A percentile compares a stretch with the other conserved stretches of the same genome.
These are phyloP conservation scores for Fusarium sororula DNA, from an alignment of 2,329 filamentous ascomycete genomes.

Conservation along the genomic window DNA sequence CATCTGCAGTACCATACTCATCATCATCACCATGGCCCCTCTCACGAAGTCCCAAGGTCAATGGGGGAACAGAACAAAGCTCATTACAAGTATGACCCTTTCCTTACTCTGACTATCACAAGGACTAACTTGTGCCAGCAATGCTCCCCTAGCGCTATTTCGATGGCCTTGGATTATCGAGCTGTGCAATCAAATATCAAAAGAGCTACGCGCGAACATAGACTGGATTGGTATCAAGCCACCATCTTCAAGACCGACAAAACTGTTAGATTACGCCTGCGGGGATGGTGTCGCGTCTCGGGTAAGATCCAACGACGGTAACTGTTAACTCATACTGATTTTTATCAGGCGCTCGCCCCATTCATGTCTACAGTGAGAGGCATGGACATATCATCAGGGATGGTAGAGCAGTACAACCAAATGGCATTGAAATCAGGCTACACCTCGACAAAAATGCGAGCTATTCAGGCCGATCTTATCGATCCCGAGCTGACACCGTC, in stretches of 20 bases:
- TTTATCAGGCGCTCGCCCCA: constrained; percentile 43
- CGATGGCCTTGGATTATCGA: constrained; percentile 39
- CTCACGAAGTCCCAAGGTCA: constrained; percentile 14
- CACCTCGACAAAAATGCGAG: constrained; percentile 40
- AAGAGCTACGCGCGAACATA: constrained; percentile 38
- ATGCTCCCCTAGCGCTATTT: constrained; percentile 25
- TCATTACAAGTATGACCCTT: constrained; percentile 40
- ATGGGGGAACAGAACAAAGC: constrained; percentile 40
- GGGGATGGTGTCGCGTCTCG: constrained; percentile 44
- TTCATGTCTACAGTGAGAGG: constrained; percentile 45
- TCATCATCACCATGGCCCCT: constrained; percentile 33
- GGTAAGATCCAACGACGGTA: constrained; percentile 16
- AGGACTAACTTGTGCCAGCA: constrained; percentile 7
- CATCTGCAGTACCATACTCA: constrained; percentile 36
- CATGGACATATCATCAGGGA: constrained; percentile 48
- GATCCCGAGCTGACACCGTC: constrained; percentile 32
- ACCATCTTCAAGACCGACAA: constrained; percentile 4
- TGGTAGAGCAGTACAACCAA: constrained; percentile 46
- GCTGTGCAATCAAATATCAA: constrained; percentile 39
- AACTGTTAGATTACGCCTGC: constrained; percentile 47
- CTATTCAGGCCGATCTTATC: constrained; percentile 45
- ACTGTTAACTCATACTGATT: not conserved
- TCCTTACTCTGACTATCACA: fast-evolving
- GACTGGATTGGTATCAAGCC: constrained; percentile 40
- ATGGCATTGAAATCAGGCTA: constrained; percentile 39